Conservation (phyloP, 2,329 filamentous ascomycete genomes). For the Nemania sp. region DNA sequence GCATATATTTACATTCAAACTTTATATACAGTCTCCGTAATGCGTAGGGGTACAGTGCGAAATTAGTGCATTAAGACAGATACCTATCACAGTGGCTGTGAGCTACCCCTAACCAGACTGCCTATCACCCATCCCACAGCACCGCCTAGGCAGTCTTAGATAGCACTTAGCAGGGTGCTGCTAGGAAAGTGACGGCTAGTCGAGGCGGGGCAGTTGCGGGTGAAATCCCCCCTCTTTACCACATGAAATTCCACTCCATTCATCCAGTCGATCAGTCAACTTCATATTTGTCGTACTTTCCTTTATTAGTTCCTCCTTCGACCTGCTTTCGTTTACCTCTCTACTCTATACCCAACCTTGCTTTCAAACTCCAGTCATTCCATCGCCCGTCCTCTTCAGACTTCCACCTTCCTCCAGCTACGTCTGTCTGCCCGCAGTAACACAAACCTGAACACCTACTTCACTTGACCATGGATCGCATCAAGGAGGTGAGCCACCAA, state of each 20-base stretch:
- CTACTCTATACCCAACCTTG: constrained; percentile 23
- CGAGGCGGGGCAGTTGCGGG: constrained; percentile 49
- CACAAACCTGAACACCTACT: constrained; percentile 36
- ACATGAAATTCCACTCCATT: constrained; percentile 50
- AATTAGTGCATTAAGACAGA: neutral
- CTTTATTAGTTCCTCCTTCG: constrained; percentile 44
- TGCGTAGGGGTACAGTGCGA: neutral
- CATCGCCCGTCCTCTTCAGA: constrained; percentile 36
- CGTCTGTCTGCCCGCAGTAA: constrained; percentile 49
- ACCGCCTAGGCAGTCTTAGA: neutral
- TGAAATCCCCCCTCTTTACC: constrained; percentile 44
- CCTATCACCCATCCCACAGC: constrained; percentile 5
- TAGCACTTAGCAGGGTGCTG: neutral
- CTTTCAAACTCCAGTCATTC: constrained; percentile 36
- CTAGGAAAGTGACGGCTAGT: constrained; percentile 12
- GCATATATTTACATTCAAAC: neutral
- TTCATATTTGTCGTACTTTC: constrained; percentile 42
- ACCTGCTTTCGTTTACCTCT: constrained; percentile 42
- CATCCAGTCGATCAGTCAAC: constrained; percentile 47
- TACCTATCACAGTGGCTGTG: neutral
- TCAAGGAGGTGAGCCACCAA: constrained; percentile 80
- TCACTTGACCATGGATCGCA: constrained; percentile 78
- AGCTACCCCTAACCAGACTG: constrained; percentile 24
- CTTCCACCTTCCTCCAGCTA: constrained; percentile 38
- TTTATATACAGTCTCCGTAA: too few species aligned